Evolutionary conservation across 2,329 filamentous ascomycete species (phyloP).

Genomic region (Aspergillus sp.): DNA sequence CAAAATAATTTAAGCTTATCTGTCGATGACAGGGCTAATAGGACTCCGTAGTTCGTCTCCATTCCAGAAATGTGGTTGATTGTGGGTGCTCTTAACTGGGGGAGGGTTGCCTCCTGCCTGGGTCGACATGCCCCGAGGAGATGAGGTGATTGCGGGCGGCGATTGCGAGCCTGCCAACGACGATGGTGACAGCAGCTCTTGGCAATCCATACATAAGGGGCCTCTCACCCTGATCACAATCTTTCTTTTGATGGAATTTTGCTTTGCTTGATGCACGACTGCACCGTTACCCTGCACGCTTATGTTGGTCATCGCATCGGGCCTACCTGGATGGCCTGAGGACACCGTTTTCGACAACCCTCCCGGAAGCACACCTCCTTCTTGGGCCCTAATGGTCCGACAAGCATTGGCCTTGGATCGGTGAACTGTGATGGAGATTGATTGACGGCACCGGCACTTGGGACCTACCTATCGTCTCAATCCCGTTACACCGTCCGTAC

Average conservation of each 20-base stretch:
- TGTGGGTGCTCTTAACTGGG: background rate
- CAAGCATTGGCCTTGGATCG: background rate
- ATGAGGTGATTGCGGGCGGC: slow-evolving; percentile 35
- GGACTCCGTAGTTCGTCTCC: background rate
- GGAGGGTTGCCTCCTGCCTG: background rate
- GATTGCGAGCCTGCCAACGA: slow-evolving; percentile 31
- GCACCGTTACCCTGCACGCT: background rate
- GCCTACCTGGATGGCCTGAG: background rate
- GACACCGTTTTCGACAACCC: background rate
- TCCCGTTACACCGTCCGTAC: background rate
- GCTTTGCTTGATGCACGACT: background rate
- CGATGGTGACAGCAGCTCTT: slow-evolving; percentile 23
- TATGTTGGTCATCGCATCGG: background rate
- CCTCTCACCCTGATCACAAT: background rate
- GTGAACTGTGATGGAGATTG: background rate
- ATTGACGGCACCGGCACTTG: background rate
- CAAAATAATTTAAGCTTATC: slow-evolving; percentile 24
- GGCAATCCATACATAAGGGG: slow-evolving; percentile 21
- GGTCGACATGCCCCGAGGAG: slow-evolving; percentile 19
- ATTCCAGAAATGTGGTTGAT: background rate
- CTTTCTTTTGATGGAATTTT: background rate
- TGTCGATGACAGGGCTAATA: slow-evolving; percentile 17
- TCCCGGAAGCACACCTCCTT: background rate
- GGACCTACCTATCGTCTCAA: background rate
- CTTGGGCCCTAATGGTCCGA: background rate